A percentile compares a stretch with the other conserved stretches of the same genome.
Conservation (phyloP, 23 red algal species). For the Porphyridium purpureum region DNA sequence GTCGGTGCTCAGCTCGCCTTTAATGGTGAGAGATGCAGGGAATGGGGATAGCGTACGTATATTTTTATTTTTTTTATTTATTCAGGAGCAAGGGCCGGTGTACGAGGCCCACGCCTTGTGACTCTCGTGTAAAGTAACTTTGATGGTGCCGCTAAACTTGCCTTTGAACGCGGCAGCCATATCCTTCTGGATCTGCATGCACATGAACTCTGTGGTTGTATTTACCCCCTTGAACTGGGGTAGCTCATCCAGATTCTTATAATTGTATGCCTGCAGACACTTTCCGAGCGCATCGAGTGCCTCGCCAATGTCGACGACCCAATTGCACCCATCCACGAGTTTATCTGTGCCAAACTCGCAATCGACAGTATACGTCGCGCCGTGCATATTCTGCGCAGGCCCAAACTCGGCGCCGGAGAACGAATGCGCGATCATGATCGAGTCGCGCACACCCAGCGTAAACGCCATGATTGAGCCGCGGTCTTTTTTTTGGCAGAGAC, state of each 20-base stretch:
- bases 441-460: constrained; percentile 47
- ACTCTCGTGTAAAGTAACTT: constrained; percentile 4
- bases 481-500: too few species aligned
- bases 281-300: constrained; percentile 16
- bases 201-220: constrained; percentile 73
- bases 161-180: constrained; percentile 17
- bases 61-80: too few species aligned
- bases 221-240: constrained; percentile 38
- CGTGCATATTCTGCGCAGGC: constrained; percentile 51
- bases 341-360: constrained; percentile 51
- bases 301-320: constrained; percentile 75
- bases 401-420: constrained; percentile 43
- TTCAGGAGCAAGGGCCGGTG: too few species aligned
- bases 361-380: constrained; percentile 67
- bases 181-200: constrained; percentile 30
- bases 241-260: constrained; percentile 77
- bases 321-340: constrained; percentile 25
- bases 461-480: constrained; percentile 48
- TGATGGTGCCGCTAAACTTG: constrained; percentile 22
- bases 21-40: too few species aligned
- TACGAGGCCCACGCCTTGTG: constrained; percentile 1
- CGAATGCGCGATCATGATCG: constrained; percentile 84
- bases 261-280: constrained; percentile 37
- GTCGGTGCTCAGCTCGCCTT: too few species aligned
- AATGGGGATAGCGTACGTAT: too few species aligned